A percentile compares a stretch with the other conserved stretches of the same genome.
Conservation (phyloP, 2,329 filamentous ascomycete species). For the Talaromyces sp. region DNA sequence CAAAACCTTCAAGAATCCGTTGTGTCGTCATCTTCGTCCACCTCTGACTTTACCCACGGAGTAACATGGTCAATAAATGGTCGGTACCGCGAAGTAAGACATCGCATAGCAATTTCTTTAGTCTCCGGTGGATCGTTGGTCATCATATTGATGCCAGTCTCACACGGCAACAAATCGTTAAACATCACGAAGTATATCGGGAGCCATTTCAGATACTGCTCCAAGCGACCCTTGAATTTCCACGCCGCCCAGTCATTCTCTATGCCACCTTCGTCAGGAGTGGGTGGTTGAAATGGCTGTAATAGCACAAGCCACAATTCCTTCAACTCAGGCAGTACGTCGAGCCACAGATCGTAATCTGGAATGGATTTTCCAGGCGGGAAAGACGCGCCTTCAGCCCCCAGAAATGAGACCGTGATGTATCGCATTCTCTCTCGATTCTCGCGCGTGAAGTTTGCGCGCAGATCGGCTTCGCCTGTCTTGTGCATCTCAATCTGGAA, state of each 20-base stretch:
- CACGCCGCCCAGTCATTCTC: not conserved
- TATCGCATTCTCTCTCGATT: not conserved
- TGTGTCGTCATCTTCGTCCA: not conserved
- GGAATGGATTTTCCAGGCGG: not conserved
- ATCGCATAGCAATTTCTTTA: not conserved
- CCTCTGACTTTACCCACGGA: not conserved
- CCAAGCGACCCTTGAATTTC: not conserved
- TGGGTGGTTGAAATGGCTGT: not conserved
- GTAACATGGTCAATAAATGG: not conserved
- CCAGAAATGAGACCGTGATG: not conserved
- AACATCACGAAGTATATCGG: not conserved
- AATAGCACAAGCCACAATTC: not conserved
- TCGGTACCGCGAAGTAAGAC: not conserved
- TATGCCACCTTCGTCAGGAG: not conserved
- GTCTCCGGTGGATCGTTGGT: not conserved
- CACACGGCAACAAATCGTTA: not conserved
- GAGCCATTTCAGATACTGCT: not conserved
- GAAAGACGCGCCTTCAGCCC: not conserved
- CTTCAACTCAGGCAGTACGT: not conserved
- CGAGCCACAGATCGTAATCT: not conserved
- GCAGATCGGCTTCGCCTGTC: not conserved
- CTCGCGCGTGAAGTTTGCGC: not conserved
- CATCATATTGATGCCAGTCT: not conserved
- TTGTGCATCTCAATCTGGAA: not conserved
- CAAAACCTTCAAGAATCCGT: not conserved